These are phyloP conservation scores for Leishmania arabica DNA, from an alignment of 208 protist genomes.

Conservation along the genomic window DNA sequence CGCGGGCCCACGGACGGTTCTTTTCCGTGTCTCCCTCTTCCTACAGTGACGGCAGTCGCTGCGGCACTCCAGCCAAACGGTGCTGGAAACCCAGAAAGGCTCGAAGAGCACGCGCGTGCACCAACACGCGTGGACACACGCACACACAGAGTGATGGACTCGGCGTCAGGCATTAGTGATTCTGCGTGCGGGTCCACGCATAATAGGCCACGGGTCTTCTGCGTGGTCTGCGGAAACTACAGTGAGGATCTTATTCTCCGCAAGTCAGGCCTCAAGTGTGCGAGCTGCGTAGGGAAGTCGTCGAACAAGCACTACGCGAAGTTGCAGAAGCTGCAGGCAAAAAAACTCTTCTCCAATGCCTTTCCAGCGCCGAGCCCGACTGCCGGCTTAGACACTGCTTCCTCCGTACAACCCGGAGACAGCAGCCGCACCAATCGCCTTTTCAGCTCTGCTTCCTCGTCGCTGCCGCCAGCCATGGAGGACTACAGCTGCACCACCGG, in stretches of 20 bases:
- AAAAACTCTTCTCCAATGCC: slow-evolving; percentile 27
- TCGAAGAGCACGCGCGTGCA: not conserved
- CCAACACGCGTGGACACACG: not conserved
- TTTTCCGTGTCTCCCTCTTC: not conserved
- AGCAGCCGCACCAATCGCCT: not conserved
- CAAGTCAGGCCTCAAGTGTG: slow-evolving; percentile 60
- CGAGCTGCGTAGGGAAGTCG: slow-evolving; percentile 47
- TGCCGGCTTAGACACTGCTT: not conserved
- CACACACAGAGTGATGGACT: not conserved
- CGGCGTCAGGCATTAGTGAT: not conserved
- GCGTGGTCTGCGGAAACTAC: slow-evolving; percentile 58
- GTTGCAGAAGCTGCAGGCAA: slow-evolving; percentile 48
- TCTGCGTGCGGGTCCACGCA: not conserved
- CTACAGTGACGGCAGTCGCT: not conserved
- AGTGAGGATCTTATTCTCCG: slow-evolving; percentile 46
- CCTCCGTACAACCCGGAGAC: not conserved
- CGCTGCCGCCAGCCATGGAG: not conserved
- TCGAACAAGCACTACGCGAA: slow-evolving; percentile 41
- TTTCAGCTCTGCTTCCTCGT: slow-evolving; percentile 13
- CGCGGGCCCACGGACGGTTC: not conserved
- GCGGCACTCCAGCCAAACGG: not conserved
- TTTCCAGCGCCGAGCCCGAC: not conserved
- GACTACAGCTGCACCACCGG: not conserved
- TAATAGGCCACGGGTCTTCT: slow-evolving; percentile 35
- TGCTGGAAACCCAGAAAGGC: not conserved